Percentiles rank a stretch among this genome's conserved stretches.
These are phyloP conservation scores for Rhexocercosporidium sp. DNA, from an alignment of 2,329 filamentous ascomycete genomes.

Conservation along the genomic window DNA sequence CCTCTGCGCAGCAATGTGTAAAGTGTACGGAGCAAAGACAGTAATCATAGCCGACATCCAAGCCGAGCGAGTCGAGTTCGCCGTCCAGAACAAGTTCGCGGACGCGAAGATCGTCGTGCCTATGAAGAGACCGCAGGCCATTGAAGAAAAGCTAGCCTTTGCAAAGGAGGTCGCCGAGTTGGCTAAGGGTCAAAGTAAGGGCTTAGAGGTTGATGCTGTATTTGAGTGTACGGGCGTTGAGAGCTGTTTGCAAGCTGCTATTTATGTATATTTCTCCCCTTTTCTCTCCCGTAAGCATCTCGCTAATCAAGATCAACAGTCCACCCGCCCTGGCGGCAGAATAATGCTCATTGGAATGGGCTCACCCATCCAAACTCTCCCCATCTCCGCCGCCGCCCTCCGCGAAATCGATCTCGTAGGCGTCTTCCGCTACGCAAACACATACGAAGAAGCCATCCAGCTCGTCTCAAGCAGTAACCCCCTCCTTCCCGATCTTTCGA, in stretches of 20 bases:
- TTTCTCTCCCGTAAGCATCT: not conserved
- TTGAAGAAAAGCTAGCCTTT: constrained; percentile 41
- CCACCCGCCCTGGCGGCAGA: constrained; percentile 70
- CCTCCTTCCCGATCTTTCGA: constrained; percentile 72
- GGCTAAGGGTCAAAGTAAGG: constrained; percentile 60
- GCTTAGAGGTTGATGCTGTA: constrained; percentile 66
- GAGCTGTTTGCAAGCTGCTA: constrained; percentile 60
- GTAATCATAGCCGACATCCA: constrained; percentile 96
- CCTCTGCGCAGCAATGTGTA: constrained; percentile 42
- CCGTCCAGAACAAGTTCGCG: constrained; percentile 48
- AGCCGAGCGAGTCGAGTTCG: constrained; percentile 82
- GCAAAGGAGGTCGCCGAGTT: constrained; percentile 44
- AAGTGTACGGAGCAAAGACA: constrained; percentile 82
- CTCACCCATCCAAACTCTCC: constrained; percentile 74
- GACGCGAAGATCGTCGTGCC: constrained; percentile 40
- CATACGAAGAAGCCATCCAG: constrained; percentile 90
- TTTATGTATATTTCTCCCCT: constrained; percentile 55
- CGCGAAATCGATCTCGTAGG: constrained; percentile 78
- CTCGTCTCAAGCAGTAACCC: constrained; percentile 75
- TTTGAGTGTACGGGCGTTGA: constrained; percentile 66
- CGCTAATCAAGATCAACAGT: constrained; percentile 40
- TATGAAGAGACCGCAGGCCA: constrained; percentile 38
- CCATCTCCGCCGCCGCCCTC: constrained; percentile 74
- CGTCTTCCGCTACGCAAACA: constrained; percentile 82
- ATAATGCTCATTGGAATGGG: constrained; percentile 82